A percentile compares a stretch with the other conserved stretches of the same genome.
Evolutionary conservation across 1,284 basidiomycete genomes (phyloP).

Genomic region (Chalciporus sp.): DNA sequence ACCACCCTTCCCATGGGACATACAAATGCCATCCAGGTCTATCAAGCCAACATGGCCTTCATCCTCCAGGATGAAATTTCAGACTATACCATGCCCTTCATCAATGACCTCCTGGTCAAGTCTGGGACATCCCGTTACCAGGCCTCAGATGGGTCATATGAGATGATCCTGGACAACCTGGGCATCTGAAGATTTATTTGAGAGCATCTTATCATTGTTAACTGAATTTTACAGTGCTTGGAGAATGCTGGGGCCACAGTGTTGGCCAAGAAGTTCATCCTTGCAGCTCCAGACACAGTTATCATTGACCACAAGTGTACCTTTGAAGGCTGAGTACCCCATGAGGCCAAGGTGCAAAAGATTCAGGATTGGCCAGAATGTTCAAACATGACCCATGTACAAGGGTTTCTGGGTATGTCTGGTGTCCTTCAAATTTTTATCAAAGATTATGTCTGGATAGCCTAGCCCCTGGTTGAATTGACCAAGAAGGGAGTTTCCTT

Average conservation of each 20-base stretch:
- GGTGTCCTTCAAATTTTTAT: slow-evolving; percentile 22
- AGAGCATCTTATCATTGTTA: slow-evolving; percentile 19
- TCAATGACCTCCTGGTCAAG: not conserved
- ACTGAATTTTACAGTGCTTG: slow-evolving; percentile 8
- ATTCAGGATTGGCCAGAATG: not conserved
- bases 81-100: too few relatives aligned
- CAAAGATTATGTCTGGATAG: slow-evolving; percentile 27
- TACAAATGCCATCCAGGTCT: too few relatives aligned
- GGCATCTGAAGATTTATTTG: slow-evolving; percentile 26
- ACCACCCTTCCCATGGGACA: slow-evolving; percentile 14
- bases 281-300: slow-evolving; percentile 19
- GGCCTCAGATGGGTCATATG: not conserved
- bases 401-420: not conserved
- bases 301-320: slow-evolving; percentile 34
- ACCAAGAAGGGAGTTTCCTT: slow-evolving; percentile 33
- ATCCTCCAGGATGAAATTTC: too few relatives aligned
- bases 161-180: not conserved
- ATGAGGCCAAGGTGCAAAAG: not conserved
- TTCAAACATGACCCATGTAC: not conserved
- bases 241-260: slow-evolving; percentile 28
- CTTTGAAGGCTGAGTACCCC: slow-evolving; percentile 15
- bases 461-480: slow-evolving; percentile 29
- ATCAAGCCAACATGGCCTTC: too few relatives aligned
- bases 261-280: slow-evolving; percentile 25
- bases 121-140: not conserved